These are phyloP conservation scores for Craspedostauros australis DNA, from an alignment of 108 stramenopile genomes.

Conservation along the genomic window DNA sequence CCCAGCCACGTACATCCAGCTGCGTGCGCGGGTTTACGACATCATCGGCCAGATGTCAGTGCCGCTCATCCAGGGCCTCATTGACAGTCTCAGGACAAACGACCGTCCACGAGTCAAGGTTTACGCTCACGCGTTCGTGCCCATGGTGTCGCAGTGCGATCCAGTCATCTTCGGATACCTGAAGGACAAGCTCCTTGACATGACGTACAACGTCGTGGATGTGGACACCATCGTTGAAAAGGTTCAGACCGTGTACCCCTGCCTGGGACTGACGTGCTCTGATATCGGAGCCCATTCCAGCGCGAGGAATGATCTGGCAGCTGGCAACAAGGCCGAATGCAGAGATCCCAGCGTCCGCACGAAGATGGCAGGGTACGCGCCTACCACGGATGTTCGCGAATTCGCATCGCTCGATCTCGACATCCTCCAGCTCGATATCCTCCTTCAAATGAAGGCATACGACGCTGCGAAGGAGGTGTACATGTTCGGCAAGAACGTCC, in stretches of 20 bases:
- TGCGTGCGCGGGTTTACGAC: slow-evolving; percentile 39
- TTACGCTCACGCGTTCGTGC: slow-evolving; percentile 48
- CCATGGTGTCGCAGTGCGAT: slow-evolving; percentile 48
- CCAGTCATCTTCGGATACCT: slow-evolving; percentile 34
- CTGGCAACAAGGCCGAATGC: background rate
- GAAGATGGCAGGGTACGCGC: slow-evolving; percentile 2
- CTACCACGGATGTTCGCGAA: background rate
- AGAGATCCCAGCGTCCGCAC: background rate
- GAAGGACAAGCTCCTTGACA: slow-evolving; percentile 29
- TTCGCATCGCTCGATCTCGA: slow-evolving; percentile 43
- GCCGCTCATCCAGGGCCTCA: slow-evolving; percentile 49
- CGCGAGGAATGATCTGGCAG: slow-evolving; percentile 5
- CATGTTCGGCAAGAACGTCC: slow-evolving; percentile 35
- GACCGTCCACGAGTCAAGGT: slow-evolving; percentile 41
- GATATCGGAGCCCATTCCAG: slow-evolving; percentile 43
- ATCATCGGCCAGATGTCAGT: slow-evolving; percentile 55
- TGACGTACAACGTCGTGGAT: slow-evolving; percentile 15
- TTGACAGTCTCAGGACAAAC: slow-evolving; percentile 32
- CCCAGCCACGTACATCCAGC: slow-evolving; percentile 44
- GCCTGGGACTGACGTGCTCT: slow-evolving; percentile 53
- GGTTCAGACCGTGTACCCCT: slow-evolving; percentile 46
- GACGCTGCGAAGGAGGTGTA: slow-evolving; percentile 46
- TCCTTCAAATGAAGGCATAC: slow-evolving; percentile 48
- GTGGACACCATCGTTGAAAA: slow-evolving; percentile 35
- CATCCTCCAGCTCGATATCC: slow-evolving; percentile 42